Evolutionary conservation across 129 eudicot genomes (phyloP).

Genomic region (Smallanthus sonchifolius): DNA sequence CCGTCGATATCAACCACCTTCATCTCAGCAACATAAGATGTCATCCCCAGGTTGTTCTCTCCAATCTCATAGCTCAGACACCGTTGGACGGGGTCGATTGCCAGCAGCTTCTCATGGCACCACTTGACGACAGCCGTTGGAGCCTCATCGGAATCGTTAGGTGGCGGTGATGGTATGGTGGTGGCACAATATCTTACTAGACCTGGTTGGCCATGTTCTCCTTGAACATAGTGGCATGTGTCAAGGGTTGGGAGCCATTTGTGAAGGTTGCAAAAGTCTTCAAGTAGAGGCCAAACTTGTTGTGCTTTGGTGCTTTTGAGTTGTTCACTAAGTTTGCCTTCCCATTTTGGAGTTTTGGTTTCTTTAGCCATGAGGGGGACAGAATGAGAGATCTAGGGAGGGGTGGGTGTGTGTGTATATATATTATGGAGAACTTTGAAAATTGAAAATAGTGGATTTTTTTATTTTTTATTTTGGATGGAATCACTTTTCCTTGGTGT

Average conservation of each 20-base stretch:
- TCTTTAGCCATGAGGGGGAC: neutral
- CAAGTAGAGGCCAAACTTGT: conserved; percentile 59
- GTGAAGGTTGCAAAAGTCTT: conserved; percentile 61
- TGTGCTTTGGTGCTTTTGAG: conserved; percentile 32
- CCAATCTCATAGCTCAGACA: conserved; percentile 41
- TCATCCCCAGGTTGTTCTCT: conserved; percentile 53
- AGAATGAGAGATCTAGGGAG: neutral
- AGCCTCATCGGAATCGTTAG: neutral
- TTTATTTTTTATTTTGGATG: neutral
- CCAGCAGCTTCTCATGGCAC: conserved; percentile 48
- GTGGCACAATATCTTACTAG: conserved; percentile 54
- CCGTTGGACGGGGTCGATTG: conserved; percentile 30
- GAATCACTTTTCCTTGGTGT: neutral
- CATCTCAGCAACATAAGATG: conserved; percentile 31
- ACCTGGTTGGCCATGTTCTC: conserved; percentile 47
- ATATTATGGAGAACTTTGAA: neutral
- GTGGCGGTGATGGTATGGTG: conserved; percentile 13
- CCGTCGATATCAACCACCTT: conserved; percentile 8
- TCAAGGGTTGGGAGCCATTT: conserved; percentile 59
- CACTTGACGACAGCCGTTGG: conserved; percentile 24
- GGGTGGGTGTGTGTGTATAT: neutral
- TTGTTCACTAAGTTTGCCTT: conserved; percentile 45
- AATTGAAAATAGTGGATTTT: neutral
- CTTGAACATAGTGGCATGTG: conserved; percentile 48
- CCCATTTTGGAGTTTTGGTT: conserved; percentile 16